Evolutionary conservation across 2,329 filamentous ascomycete genomes (phyloP).

Genomic region (Alternaria arborescens): DNA sequence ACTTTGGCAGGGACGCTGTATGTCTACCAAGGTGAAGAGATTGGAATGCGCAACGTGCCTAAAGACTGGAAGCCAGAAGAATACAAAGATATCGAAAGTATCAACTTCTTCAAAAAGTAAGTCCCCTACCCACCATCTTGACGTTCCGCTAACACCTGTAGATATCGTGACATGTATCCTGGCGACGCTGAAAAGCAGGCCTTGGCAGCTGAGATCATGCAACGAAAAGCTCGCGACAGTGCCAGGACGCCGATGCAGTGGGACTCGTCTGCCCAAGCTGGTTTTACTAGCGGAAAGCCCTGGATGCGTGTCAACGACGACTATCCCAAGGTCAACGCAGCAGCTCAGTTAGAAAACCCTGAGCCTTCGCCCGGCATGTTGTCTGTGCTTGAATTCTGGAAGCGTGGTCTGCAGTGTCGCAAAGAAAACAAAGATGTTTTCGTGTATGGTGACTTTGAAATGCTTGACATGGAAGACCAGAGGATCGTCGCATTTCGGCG

Average conservation of each 20-base stretch:
- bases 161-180: constrained; percentile 43
- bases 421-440: constrained; percentile 68
- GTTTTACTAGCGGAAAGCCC: constrained; percentile 67
- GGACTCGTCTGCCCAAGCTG: constrained; percentile 63
- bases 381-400: constrained; percentile 70
- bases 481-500: constrained; percentile 44
- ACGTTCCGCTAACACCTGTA: constrained; percentile 17
- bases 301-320: constrained; percentile 70
- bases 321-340: constrained; percentile 65
- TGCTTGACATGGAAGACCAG: constrained; percentile 59
- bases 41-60: constrained; percentile 61
- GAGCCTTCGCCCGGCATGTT: constrained; percentile 42
- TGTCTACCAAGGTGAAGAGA: constrained; percentile 61
- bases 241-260: constrained; percentile 74
- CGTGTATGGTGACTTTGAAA: constrained; percentile 67
- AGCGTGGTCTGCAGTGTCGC: constrained; percentile 61
- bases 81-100: constrained; percentile 63
- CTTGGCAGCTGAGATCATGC: constrained; percentile 54
- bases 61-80: constrained; percentile 54
- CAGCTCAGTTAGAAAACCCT: constrained; percentile 56
- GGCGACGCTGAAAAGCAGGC: constrained; percentile 37
- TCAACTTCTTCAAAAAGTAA: constrained; percentile 62
- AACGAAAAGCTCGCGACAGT: constrained; percentile 71
- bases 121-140: constrained; percentile 1
- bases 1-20: constrained; percentile 59